Base-by-base conservation (phyloP, 768 basidiomycete species). In the Obba rivulosa region DNA sequence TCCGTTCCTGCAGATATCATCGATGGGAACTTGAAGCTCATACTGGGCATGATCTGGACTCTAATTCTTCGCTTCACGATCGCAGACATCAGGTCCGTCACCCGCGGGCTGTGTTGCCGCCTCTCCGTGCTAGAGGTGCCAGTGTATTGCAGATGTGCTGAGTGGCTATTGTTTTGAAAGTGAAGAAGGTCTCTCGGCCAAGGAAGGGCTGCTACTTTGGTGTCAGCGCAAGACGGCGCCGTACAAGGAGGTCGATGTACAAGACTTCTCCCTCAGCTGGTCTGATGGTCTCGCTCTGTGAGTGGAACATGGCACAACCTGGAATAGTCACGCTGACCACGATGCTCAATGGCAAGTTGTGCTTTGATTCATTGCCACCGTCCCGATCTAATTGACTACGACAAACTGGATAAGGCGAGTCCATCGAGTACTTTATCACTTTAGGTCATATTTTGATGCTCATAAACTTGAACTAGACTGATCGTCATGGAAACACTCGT, bases 1-100 rank as follows among this genome's bases (percentile, higher is more conserved):
- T 34, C 16, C 42, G 45, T 24, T 3, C 46, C 34, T 43, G n/a
- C 51, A 94, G 95, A 98, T 66, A 96, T 98, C 63, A 93, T 99
- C 48, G 96, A 99, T 65, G 94, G 94, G n/a, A 96, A 95, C 65
- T 67, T 94, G 54, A 99, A 98, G 68, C 85, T 99, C 47, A 97
- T 95, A 44, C 79, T 98, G n/a, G 94, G 92, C 25, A 92, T 94
- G 94, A 97, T 99, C 55, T 98, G 96, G 96, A 95, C 92, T 0
- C 78, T 98, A 34, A 93, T 99, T 60, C 77, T 98, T 25, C 86
- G 95, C 11, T 98, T 98, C 66, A 96, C 94, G 4, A 98, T 99
- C 55, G 94, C 96, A 20, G 93, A 94, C 59, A 98, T 99, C 72
- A 96, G 85, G 94, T 93, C 55, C 51, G 82, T 69, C 22, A 14